Evolutionary conservation across 768 basidiomycete species (phyloP), one percentile per base, ranked within the genome.

Genomic region (Xerocomus spinulosus): DNA sequence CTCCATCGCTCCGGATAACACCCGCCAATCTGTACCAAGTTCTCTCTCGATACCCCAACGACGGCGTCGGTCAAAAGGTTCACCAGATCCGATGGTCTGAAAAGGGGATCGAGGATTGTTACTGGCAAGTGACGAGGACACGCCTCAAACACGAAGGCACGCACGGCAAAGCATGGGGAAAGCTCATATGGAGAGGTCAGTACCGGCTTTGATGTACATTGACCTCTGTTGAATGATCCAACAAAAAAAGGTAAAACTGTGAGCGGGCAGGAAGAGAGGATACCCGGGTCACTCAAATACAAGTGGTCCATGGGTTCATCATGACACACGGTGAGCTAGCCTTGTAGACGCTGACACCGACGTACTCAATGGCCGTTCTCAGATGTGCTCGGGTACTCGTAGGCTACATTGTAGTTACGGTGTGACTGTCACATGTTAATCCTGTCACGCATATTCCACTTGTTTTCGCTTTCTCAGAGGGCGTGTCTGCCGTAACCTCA

Each of bases 111-210:
- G 54, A 63, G 40, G 73, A 78, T 34, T 85, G 79, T 48, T 89
- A 81, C 62, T 92, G 91, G 90, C 64, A 78, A 29, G 76, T 92
- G 34, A 90, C 88, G 4, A 73, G 77, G 58, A 76, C 85, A 26
- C 70, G 72, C 52, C 80, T 91, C 62, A 92, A 91, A 66, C 71
- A 72, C 35, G 82, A 82, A 54, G 88, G 88, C 23, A 72, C 66
- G 23, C 85, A 90, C 56, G 90, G 90, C 2, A 90, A 83, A 64
- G 89, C 80, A 15, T 92, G 91, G 91, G 90, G 90, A 7, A 71
- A 73, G 50, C 69, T 92, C 5, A 75, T 81, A 46, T 92, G 89
- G 87, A 81, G 75, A 71, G 87, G 90, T 90, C 44, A 49, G 81
- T 68, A 24, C 39, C 1, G 13, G 9, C 32, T 44, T 28, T 48